Base-by-base conservation (phyloP, 1,284 basidiomycete genomes). In the Spongispora temasekensis region DNA sequence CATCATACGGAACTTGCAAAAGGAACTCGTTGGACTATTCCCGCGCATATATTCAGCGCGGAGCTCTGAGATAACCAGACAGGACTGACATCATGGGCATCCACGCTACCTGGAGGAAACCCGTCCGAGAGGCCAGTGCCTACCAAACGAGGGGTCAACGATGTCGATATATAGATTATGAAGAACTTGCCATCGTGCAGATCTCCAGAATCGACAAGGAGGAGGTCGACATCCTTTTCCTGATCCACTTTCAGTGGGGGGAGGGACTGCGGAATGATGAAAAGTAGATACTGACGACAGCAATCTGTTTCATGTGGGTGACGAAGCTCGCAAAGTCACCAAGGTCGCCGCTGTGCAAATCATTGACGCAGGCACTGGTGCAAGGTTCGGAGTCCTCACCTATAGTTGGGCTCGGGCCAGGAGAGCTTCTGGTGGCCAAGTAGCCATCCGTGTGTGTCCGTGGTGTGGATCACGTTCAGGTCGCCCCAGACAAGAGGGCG, bases 241-340 rank as follows among this genome's bases (percentile, higher is more conserved):
- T 88, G 60, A 8, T 57, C 44, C 28, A 30, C 53, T 46, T 34
- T n/a, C n/a, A n/a, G 58, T 66, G 19, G 55, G 53, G 35, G 37
- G 27, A 13, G 28, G 42, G 46, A 42, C 19, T 6, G 34, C 42
- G 27, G 31, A 30, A 44, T 32, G 17, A 32, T 32, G 2, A 34
- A 51, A 25, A 19, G 17, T 1, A 30, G 60, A 15, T 34, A 74
- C 81, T 50, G 64, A 84, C 83, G 53, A 78, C 60, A 2, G 93
- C 91, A 53, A 88, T 79, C 50, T 82, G 68, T 72, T 94, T 91
- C 90, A 95, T 93, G 64, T 92, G 91, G 6, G 81, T 71, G 19
- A 93, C 89, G 66, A 95, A 95, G 25, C 87, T 90, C 30, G 90
- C 81, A 70, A 94, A 92, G 63, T 91, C 88, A 9, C 93, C 93